These are phyloP conservation scores for Calonectria multiphialidica DNA, from an alignment of 2,329 filamentous ascomycete species.

Conservation along the genomic window DNA sequence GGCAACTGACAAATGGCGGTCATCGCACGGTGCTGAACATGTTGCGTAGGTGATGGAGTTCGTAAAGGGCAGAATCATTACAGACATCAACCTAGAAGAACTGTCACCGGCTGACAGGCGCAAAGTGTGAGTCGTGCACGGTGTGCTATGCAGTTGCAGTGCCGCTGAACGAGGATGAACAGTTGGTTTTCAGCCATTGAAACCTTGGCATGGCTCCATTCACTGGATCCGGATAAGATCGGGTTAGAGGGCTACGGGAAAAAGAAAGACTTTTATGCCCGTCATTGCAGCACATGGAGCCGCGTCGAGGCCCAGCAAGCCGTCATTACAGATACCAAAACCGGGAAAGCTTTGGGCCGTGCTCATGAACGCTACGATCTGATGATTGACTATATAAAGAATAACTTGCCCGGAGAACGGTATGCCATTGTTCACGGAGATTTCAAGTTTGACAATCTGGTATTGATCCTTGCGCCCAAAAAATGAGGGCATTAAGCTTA, in stretches of 20 bases:
- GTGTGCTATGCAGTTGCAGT: too few species aligned
- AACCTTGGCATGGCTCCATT: conserved; percentile 23
- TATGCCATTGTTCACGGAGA: conserved; percentile 24
- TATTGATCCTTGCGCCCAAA: neutral
- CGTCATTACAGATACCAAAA: neutral
- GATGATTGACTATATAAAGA: neutral
- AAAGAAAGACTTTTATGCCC: conserved; percentile 12
- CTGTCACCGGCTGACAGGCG: conserved; percentile 11
- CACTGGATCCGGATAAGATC: conserved; percentile 11
- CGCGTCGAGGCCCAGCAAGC: conserved; percentile 16
- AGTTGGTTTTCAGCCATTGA: conserved; percentile 20
- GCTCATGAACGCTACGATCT: conserved; percentile 12
- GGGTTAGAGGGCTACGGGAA: conserved; percentile 12
- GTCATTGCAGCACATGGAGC: conserved; percentile 22
- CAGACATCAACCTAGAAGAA: neutral
- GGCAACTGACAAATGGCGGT: too few species aligned
- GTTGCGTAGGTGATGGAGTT: conserved; percentile 18
- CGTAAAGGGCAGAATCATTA: conserved; percentile 22
- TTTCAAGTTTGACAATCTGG: conserved; percentile 29
- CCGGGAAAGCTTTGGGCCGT: conserved; percentile 8
- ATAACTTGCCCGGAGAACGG: conserved; percentile 3
- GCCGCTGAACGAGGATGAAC: too few species aligned
- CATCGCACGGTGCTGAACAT: too few species aligned
- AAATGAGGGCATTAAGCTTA: too few species aligned
- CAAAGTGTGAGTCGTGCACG: neutral